Conservation (phyloP, 495 filamentous ascomycete species). For the Achaetomiella virescens region DNA sequence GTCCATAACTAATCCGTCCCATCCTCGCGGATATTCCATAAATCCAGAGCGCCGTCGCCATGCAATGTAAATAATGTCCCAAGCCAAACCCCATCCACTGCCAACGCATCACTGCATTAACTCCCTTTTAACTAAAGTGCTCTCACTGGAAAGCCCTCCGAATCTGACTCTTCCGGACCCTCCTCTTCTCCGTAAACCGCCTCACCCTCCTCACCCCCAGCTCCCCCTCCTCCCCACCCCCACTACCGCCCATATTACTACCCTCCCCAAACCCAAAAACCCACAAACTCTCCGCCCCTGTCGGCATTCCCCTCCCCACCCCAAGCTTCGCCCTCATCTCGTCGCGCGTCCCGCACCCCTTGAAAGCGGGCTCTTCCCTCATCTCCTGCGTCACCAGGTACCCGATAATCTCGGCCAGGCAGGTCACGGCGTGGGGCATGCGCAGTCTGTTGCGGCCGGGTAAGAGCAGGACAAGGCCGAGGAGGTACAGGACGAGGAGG, state of each 20-base stretch:
- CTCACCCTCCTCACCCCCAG: conserved; percentile 35
- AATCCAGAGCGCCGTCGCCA: no score
- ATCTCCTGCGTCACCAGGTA: conserved; percentile 67
- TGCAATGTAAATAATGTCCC: no score
- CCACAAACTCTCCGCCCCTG: conserved; percentile 31
- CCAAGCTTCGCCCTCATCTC: conserved; percentile 33
- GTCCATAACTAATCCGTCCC: no score
- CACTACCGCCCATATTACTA: not conserved
- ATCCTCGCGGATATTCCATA: no score
- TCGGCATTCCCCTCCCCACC: conserved; percentile 24
- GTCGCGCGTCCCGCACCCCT: conserved; percentile 19
- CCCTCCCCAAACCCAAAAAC: conserved; percentile 27
- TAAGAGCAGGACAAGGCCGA: conserved; percentile 43
- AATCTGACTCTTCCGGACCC: conserved; percentile 32
- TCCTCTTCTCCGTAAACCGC: conserved; percentile 37
- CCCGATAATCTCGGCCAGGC: conserved; percentile 68
- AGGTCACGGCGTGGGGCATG: conserved; percentile 63
- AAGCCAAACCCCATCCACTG: no score
- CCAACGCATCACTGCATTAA: no score
- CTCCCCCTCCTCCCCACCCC: conserved; percentile 20
- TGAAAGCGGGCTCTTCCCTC: conserved; percentile 60
- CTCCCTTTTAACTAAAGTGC: no score
- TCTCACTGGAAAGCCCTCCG: conserved; percentile 2
- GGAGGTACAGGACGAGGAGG: conserved; percentile 59
- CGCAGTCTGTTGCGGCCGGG: conserved; percentile 51